These are phyloP conservation scores for Biancaea sappan DNA, from an alignment of 306 rosid species.

Conservation along the genomic window DNA sequence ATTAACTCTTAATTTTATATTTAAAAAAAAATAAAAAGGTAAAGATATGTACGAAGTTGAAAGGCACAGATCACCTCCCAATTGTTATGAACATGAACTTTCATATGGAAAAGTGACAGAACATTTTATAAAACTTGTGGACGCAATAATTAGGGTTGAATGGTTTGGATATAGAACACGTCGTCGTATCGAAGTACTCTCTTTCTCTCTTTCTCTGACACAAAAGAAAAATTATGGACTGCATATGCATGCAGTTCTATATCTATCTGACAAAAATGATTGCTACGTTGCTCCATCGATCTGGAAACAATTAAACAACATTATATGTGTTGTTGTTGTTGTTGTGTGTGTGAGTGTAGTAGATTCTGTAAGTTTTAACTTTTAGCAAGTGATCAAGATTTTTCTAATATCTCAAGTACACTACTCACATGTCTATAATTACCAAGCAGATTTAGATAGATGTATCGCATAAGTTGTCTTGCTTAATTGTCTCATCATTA, in stretches of 20 bases:
- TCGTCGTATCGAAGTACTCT: neutral
- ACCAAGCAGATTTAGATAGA: conserved; percentile 8
- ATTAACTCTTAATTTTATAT: too few species aligned
- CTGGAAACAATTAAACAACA: neutral
- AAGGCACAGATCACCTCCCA: conserved; percentile 33
- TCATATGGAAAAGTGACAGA: conserved; percentile 32
- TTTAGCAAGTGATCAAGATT: conserved; percentile 30
- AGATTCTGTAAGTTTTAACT: conserved; percentile 14
- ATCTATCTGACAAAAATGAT: conserved; percentile 10
- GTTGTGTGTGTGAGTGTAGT: too few species aligned
- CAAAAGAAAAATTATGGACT: neutral
- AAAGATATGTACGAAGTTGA: conserved; percentile 36
- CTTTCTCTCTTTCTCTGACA: neutral
- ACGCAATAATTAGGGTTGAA: conserved; percentile 6
- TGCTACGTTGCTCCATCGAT: neutral
- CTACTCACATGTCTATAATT: conserved; percentile 35
- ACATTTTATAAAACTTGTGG: neutral
- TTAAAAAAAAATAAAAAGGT: conserved; percentile 2
- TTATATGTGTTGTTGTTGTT: neutral
- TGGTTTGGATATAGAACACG: conserved; percentile 8
- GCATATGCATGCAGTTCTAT: neutral
- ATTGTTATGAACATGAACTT: conserved; percentile 14
- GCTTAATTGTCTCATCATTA: conserved; percentile 26
- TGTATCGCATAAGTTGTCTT: neutral
- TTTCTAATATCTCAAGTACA: conserved; percentile 11